Evolutionary conservation across 1,284 basidiomycete genomes (phyloP).

Genomic region (Cryptococcus neoformans): DNA sequence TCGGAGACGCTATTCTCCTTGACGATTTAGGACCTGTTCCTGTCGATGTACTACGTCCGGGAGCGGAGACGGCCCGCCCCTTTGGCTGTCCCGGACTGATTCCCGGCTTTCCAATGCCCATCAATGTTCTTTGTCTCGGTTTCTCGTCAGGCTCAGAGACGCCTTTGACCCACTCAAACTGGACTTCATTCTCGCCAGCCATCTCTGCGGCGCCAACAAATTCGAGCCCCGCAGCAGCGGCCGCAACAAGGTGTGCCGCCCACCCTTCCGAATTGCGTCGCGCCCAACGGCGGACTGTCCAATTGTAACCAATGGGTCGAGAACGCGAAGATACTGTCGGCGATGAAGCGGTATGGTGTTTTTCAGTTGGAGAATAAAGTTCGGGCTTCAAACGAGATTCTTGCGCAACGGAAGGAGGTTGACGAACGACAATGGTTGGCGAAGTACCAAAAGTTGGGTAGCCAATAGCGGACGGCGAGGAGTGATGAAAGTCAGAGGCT

Average conservation of each 20-base stretch:
- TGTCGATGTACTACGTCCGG: no score
- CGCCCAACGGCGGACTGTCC: conserved; percentile 76
- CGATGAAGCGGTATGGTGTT: no score
- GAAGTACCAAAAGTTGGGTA: conserved; percentile 45
- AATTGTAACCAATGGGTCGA: conserved; percentile 61
- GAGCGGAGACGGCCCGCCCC: no score
- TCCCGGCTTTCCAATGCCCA: no score
- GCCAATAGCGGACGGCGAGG: conserved; percentile 14
- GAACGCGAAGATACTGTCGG: not conserved
- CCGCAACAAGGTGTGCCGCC: conserved; percentile 40
- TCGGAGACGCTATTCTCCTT: no score
- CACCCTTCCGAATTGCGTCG: conserved; percentile 54
- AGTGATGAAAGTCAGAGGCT: not conserved
- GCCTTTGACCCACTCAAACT: conserved; percentile 47
- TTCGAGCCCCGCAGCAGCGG: conserved; percentile 38
- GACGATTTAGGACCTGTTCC: no score
- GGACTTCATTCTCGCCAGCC: conserved; percentile 41
- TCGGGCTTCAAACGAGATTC: no score
- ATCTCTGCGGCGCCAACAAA: conserved; percentile 20
- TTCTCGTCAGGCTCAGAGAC: no score
- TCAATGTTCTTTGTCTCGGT: no score
- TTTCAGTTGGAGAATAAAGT: no score
- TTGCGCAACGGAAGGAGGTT: not conserved
- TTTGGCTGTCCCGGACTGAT: no score
- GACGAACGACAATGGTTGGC: conserved; percentile 27